Evolutionary conservation across 805 yeast genomes (phyloP).

Genomic region (Priceomyces melissophilus): DNA sequence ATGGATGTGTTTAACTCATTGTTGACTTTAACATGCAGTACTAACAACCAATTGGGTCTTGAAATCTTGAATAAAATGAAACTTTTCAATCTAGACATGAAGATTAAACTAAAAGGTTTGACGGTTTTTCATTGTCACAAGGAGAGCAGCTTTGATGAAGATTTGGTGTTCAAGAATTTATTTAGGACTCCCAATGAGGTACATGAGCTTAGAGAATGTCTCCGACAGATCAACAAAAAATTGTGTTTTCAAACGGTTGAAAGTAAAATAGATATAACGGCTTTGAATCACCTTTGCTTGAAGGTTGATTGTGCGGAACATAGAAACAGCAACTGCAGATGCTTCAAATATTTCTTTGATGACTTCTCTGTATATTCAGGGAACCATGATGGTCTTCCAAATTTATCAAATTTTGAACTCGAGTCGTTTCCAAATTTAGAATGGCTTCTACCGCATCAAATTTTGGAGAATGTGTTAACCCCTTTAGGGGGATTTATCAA

Average conservation of each 20-base stretch:
- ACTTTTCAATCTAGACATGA: slow-evolving; percentile 16
- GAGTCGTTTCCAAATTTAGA: slow-evolving; percentile 31
- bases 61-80: slow-evolving; percentile 21
- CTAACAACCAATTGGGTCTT: slow-evolving; percentile 30
- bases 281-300: slow-evolving; percentile 20
- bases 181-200: slow-evolving; percentile 1
- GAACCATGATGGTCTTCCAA: slow-evolving; percentile 26
- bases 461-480: slow-evolving; percentile 24
- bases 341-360: slow-evolving; percentile 25
- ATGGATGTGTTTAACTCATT: slow-evolving; percentile 21
- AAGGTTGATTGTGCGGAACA: slow-evolving; percentile 31
- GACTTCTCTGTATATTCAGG: slow-evolving; percentile 20
- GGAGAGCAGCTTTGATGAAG: slow-evolving; percentile 14
- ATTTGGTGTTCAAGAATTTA: slow-evolving; percentile 5
- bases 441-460: slow-evolving; percentile 34
- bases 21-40: slow-evolving; percentile 28
- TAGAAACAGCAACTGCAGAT: slow-evolving; percentile 19
- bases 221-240: slow-evolving; percentile 15
- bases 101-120: slow-evolving; percentile 24
- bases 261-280: slow-evolving; percentile 22
- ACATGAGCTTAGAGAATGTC: slow-evolving; percentile 7
- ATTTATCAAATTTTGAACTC: slow-evolving; percentile 24
- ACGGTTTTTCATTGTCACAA: slow-evolving; percentile 32
- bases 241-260: slow-evolving; percentile 18
- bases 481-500: slow-evolving; percentile 31